phyloP scores from a whole-genome alignment of 2,329 filamentous ascomycete species.

The Colletotrichum graminicola region DNA sequence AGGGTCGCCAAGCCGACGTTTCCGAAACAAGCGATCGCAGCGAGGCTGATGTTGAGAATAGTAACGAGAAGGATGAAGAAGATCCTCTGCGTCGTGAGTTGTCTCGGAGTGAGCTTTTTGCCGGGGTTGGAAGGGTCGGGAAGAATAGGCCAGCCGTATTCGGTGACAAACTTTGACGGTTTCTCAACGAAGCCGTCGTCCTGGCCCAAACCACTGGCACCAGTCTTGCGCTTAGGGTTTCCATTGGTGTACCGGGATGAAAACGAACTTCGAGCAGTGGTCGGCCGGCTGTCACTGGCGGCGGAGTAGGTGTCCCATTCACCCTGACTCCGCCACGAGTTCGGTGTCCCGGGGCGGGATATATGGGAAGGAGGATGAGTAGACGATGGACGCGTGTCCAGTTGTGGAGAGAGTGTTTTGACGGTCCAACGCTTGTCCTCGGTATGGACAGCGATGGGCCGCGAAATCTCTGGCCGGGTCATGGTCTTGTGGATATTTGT shows the following conservation, averaged over 20 bases:
- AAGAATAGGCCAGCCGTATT: slow-evolving; percentile 24
- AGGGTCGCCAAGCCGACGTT: slow-evolving; percentile 11
- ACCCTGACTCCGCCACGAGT: slow-evolving; percentile 25
- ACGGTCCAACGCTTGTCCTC: slow-evolving; percentile 13
- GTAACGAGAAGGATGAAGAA: slow-evolving; percentile 6
- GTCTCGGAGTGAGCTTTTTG: slow-evolving; percentile 17
- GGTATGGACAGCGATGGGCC: slow-evolving; percentile 3
- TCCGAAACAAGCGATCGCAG: slow-evolving; percentile 12
- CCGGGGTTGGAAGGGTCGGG: slow-evolving; percentile 10
- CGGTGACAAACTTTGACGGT: slow-evolving; percentile 23
- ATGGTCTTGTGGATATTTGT: background rate
- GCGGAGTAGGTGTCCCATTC: slow-evolving; percentile 28
- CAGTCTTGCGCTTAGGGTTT: background rate
- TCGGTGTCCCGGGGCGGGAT: slow-evolving; percentile 10
- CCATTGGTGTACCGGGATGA: background rate
- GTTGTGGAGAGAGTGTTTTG: background rate
- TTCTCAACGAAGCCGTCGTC: slow-evolving; percentile 4
- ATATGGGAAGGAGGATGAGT: background rate
- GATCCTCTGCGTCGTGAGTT: slow-evolving; percentile 8
- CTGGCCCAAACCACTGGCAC: background rate
- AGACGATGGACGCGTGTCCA: background rate
- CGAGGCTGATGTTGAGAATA: slow-evolving; percentile 9
- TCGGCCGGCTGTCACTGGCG: slow-evolving; percentile 8
- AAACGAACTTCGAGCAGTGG: background rate
- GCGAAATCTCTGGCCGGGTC: slow-evolving; percentile 14